phyloP scores from a whole-genome alignment of 148 eudicot genomes.

The Camellia granthamiana region DNA sequence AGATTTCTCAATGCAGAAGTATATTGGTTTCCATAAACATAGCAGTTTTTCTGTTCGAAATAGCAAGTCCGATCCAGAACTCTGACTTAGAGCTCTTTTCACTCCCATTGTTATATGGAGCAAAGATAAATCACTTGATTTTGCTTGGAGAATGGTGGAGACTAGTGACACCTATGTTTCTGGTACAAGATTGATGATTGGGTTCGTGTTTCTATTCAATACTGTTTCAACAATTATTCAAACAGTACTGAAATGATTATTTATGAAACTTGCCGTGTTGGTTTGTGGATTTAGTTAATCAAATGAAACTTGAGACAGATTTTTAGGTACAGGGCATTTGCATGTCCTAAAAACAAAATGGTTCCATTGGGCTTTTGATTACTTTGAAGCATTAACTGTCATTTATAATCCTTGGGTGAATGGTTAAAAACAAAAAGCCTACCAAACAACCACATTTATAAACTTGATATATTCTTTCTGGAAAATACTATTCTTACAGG shows the following conservation, averaged over 20 bases:
- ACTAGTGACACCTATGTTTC: slow-evolving; percentile 93
- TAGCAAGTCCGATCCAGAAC: slow-evolving; percentile 72
- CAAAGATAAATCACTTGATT: slow-evolving; percentile 79
- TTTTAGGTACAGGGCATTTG: not conserved
- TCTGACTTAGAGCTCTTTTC: slow-evolving; percentile 59
- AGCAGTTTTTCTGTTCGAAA: slow-evolving; percentile 74
- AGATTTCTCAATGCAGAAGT: slow-evolving; percentile 51
- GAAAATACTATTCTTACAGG: no score
- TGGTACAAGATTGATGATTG: slow-evolving; percentile 79
- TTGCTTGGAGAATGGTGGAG: slow-evolving; percentile 91
- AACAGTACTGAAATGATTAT: not conserved
- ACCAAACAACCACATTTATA: not conserved
- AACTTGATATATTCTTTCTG: not conserved
- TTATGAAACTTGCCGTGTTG: not conserved
- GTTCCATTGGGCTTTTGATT: not conserved
- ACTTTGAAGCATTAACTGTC: not conserved
- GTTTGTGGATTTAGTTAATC: not conserved
- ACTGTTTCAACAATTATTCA: slow-evolving; percentile 13
- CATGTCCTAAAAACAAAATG: not conserved
- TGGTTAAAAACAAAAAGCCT: not conserved
- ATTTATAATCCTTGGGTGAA: not conserved
- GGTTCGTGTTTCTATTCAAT: slow-evolving; percentile 61
- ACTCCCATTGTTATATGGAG: slow-evolving; percentile 71
- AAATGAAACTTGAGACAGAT: not conserved
- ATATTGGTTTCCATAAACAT: slow-evolving; percentile 59